These are phyloP conservation scores for Boletus reticuloceps DNA, from an alignment of 768 basidiomycete species.

Conservation along the genomic window DNA sequence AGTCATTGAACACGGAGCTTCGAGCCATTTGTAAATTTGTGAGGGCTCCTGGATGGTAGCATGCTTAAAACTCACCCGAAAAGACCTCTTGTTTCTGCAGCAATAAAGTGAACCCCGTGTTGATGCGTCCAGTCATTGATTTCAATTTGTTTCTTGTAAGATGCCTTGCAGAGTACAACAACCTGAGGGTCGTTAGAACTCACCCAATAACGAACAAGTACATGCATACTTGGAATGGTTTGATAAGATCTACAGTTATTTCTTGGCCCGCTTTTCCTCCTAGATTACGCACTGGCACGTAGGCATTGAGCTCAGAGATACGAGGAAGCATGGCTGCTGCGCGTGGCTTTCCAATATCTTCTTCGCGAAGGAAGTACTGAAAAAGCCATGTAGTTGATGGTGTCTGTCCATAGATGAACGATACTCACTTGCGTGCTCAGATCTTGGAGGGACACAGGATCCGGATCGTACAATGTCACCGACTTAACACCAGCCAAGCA, in stretches of 20 bases:
- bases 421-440: conserved; percentile 81
- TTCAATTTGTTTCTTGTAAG: conserved; percentile 82
- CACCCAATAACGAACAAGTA: not conserved
- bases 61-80: conserved; percentile 67
- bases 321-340: conserved; percentile 86
- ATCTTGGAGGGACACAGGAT: conserved; percentile 83
- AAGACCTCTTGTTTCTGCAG: conserved; percentile 88
- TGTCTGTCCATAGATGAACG: conserved; percentile 1
- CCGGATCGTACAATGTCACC: conserved; percentile 93
- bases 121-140: conserved; percentile 94
- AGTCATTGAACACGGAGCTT: conserved; percentile 95
- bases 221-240: conserved; percentile 80
- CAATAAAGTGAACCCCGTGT: conserved; percentile 87
- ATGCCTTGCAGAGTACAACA: conserved; percentile 80
- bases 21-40: conserved; percentile 6
- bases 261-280: conserved; percentile 74
- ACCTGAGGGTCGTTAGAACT: conserved; percentile 47
- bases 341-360: conserved; percentile 85
- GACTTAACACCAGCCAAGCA: conserved; percentile 96
- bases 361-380: conserved; percentile 90
- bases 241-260: conserved; percentile 76
- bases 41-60: not conserved
- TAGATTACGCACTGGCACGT: conserved; percentile 91
- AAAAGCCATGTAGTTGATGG: conserved; percentile 7
- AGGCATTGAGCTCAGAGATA: conserved; percentile 90